These are phyloP conservation scores for Gonium pectorale DNA, from an alignment of 139 green algal genomes.

Conservation along the genomic window DNA sequence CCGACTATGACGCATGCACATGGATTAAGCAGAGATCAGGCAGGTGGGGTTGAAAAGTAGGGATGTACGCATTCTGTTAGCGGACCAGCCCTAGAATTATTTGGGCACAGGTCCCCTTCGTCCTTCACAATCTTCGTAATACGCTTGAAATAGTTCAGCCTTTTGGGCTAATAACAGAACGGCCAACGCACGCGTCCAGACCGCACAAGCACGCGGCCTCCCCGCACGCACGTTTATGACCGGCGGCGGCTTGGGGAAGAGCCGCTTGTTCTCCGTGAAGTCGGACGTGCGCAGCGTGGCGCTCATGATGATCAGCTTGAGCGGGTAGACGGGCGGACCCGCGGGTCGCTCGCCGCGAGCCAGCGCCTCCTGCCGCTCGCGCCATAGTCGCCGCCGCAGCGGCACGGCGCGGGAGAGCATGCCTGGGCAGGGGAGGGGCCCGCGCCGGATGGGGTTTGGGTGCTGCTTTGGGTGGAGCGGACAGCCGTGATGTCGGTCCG, in stretches of 20 bases:
- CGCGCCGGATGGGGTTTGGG: neutral
- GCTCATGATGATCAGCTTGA: conserved; percentile 98
- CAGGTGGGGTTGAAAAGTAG: too few species aligned
- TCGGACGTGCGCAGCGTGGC: conserved; percentile 90
- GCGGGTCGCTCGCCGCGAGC: conserved; percentile 7
- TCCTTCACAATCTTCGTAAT: too few species aligned
- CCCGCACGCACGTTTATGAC: conserved; percentile 73
- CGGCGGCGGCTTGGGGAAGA: conserved; percentile 85
- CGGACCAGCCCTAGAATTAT: too few species aligned
- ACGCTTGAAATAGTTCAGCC: too few species aligned
- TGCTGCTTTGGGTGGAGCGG: neutral
- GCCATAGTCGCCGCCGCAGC: conserved; percentile 77
- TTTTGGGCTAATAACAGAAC: too few species aligned
- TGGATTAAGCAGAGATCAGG: too few species aligned
- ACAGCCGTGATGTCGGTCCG: too few species aligned
- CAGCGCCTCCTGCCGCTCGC: conserved; percentile 49
- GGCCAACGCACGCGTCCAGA: too few species aligned
- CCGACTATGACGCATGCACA: too few species aligned
- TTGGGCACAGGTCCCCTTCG: too few species aligned
- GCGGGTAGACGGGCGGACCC: conserved; percentile 68
- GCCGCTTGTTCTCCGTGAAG: conserved; percentile 83
- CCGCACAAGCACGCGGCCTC: too few species aligned
- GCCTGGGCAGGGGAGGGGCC: conserved; percentile 54
- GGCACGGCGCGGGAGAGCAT: conserved; percentile 92
- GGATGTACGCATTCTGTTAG: too few species aligned